phyloP scores from a whole-genome alignment of 768 basidiomycete genomes.

The Russula sp. region DNA sequence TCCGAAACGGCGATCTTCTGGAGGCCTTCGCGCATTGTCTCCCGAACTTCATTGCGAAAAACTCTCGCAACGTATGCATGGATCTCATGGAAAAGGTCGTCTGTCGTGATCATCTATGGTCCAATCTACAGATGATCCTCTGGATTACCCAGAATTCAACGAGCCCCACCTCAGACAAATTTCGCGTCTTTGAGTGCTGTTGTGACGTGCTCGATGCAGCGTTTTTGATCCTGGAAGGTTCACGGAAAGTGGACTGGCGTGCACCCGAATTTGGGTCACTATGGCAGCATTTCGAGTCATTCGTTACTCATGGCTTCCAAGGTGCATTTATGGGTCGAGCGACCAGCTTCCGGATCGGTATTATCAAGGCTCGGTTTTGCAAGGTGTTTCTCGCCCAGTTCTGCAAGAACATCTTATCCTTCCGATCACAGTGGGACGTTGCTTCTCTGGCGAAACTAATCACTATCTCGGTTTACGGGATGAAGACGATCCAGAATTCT shows the following conservation, averaged over 20 bases:
- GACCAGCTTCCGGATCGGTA: slow-evolving; percentile 1
- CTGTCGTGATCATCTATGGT: slow-evolving; percentile 15
- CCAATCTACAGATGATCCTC: slow-evolving; percentile 15
- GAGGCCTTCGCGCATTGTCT: slow-evolving; percentile 9
- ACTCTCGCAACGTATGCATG: neutral
- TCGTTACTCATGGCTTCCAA: neutral
- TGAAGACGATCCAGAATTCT: slow-evolving; percentile 1
- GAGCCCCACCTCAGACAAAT: slow-evolving; percentile 5
- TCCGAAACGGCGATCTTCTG: slow-evolving; percentile 2
- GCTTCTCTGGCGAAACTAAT: slow-evolving; percentile 15
- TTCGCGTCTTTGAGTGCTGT: slow-evolving; percentile 9
- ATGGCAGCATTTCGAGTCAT: slow-evolving; percentile 14
- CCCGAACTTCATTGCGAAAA: neutral
- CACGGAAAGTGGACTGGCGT: slow-evolving; percentile 15
- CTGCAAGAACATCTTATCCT: neutral
- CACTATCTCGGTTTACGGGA: neutral
- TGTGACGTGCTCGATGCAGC: slow-evolving; percentile 12
- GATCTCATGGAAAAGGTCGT: slow-evolving; percentile 9
- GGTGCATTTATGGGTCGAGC: slow-evolving; percentile 13
- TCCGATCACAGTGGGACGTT: slow-evolving; percentile 21
- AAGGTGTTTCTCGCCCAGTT: slow-evolving; percentile 8
- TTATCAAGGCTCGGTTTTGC: slow-evolving; percentile 11
- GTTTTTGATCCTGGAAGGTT: slow-evolving; percentile 3
- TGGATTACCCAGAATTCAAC: slow-evolving; percentile 1
- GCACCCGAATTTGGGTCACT: slow-evolving; percentile 20